A percentile compares a stretch with the other conserved stretches of the same genome.
Conservation (phyloP, 371 early-diverging fungal species). For the Capillidium rhysosporum region DNA sequence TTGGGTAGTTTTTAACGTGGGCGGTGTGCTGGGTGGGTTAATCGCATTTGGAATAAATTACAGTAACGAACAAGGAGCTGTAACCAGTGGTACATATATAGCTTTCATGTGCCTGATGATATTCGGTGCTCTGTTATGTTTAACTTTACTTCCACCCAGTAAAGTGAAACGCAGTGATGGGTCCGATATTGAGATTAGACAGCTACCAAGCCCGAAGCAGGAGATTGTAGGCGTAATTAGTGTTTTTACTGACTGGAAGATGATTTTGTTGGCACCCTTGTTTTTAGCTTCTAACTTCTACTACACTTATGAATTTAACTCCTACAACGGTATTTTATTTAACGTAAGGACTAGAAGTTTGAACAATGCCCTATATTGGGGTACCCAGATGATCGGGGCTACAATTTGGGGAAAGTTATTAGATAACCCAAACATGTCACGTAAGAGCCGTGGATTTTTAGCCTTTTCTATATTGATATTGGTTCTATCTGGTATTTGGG, state of each 20-base stretch:
- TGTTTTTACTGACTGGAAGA: constrained; percentile 39
- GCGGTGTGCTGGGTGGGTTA: constrained; percentile 48
- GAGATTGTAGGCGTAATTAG: constrained; percentile 32
- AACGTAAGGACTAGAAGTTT: constrained; percentile 31
- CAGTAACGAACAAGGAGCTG: constrained; percentile 14
- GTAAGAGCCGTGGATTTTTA: constrained; percentile 27
- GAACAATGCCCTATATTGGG: constrained; percentile 50
- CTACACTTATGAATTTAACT: constrained; percentile 44
- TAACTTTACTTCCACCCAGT: constrained; percentile 31
- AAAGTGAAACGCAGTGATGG: constrained; percentile 41
- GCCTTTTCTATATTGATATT: constrained; percentile 22
- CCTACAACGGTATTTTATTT: constrained; percentile 28
- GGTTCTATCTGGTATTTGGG: constrained; percentile 30
- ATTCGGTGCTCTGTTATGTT: constrained; percentile 25
- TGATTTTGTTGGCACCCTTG: constrained; percentile 35
- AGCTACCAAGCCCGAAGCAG: constrained; percentile 20
- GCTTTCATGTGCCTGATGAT: constrained; percentile 44
- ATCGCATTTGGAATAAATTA: constrained; percentile 40
- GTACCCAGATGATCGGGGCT: constrained; percentile 40
- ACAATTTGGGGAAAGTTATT: constrained; percentile 27
- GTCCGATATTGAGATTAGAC: constrained; percentile 22
- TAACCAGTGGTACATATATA: constrained; percentile 34
- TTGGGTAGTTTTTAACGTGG: constrained; percentile 56
- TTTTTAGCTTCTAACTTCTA: constrained; percentile 55
- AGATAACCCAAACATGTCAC: constrained; percentile 20